Evolutionary conservation across 2,329 filamentous ascomycete genomes (phyloP), one percentile per base, ranked within the genome.

Genomic region (Fusarium subglutinans): DNA sequence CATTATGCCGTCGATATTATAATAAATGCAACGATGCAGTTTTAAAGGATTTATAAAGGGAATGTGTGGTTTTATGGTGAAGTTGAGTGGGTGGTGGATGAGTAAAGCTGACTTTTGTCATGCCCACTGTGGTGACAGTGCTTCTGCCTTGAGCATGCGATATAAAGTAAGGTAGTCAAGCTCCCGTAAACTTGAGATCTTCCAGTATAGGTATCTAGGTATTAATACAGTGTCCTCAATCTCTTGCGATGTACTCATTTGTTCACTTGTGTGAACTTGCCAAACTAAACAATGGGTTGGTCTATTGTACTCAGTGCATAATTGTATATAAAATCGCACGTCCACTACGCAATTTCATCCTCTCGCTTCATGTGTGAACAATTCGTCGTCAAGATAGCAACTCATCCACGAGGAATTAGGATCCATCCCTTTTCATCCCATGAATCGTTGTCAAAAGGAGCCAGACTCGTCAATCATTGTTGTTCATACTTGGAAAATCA

Each of bases 1-100:
- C 87, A 90, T 89, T 47, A 35, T 33, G 38, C 22, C 8, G 22
- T 11, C 4, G 7, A 15, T 8, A 1, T 41, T n/a, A 26, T n/a
- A 8, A 1, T 3, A 11, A 38, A 5, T 35, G 8, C 5, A 26
- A 24, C 4, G 15, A 8, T 6, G 3, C 3, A 6, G 26, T n/a
- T 43, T 13, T 9, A 35, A 24, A 6, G 13, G 28, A 15, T 15
- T 26, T 20, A 9, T 2, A 20, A 48, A n/a, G 11, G 35, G 8
- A n/a, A 9, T 22, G 44, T 20, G 30, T 18, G 64, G 35, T 38
- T 64, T 26, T 26, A 22, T 56, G 65, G 40, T 48, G 37, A 30
- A 44, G 68, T 56, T 60, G 53, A 44, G 51, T 54, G 24, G 28
- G 28, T 37, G 30, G n/a, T 55, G 53, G 45, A 53, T 70, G 37